These are phyloP conservation scores for Hortiboletus campestris DNA, from an alignment of 768 basidiomycete genomes.

Conservation along the genomic window DNA sequence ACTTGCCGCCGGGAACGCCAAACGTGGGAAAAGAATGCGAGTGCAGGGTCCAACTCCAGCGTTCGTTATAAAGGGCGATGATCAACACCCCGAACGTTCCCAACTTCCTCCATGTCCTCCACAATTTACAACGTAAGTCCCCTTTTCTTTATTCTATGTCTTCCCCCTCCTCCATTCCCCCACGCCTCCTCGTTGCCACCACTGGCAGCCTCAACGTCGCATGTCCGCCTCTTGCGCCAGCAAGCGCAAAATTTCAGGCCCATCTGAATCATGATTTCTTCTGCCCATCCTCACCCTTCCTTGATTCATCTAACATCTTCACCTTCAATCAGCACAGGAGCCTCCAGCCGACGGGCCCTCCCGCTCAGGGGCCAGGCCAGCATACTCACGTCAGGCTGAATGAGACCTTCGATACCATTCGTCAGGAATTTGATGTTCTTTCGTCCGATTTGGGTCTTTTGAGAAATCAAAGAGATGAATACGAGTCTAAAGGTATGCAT, in stretches of 20 bases:
- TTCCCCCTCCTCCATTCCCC: not conserved
- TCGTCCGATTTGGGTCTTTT: constrained; percentile 63
- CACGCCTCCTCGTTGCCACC: not conserved
- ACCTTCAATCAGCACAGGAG: constrained; percentile 43
- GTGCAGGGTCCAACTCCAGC: constrained; percentile 35
- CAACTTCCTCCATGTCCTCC: constrained; percentile 38
- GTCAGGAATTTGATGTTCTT: constrained; percentile 81
- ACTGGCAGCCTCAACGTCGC: not conserved
- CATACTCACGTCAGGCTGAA: constrained; percentile 52
- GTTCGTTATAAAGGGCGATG: constrained; percentile 40
- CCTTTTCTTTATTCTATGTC: not conserved
- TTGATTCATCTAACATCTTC: constrained; percentile 16
- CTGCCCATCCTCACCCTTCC: not conserved
- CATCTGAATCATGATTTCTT: constrained; percentile 2
- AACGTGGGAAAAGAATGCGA: constrained; percentile 35
- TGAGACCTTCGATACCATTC: constrained; percentile 78
- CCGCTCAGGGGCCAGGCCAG: constrained; percentile 40
- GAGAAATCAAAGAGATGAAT: constrained; percentile 83
- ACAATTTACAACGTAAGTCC: constrained; percentile 39
- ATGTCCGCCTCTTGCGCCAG: constrained; percentile 1
- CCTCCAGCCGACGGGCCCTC: constrained; percentile 52
- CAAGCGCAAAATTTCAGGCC: constrained; percentile 27
- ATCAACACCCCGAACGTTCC: constrained; percentile 39
- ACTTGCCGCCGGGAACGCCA: constrained; percentile 36
- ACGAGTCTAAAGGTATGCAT: constrained; percentile 74